Conservation (phyloP, 2,329 filamentous ascomycete species). For the Macrophomina pseudophaseolina region DNA sequence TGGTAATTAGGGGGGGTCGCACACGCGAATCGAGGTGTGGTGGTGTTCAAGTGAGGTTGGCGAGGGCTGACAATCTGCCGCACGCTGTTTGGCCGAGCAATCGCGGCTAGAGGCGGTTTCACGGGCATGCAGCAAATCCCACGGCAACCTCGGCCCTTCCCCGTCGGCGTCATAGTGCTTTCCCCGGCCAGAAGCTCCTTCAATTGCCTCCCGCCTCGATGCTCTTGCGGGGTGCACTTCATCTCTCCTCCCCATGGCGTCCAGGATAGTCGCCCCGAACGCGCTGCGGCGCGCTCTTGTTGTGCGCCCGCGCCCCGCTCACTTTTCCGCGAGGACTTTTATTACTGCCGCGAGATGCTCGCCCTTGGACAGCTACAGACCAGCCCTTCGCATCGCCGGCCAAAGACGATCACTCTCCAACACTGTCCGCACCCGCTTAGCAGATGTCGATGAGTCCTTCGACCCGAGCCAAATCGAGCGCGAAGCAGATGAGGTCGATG, state of each 20-base stretch:
- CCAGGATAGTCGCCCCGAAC: conserved; percentile 22
- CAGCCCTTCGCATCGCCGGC: conserved; percentile 43
- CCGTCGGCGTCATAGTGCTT: conserved; percentile 24
- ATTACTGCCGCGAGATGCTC: not conserved
- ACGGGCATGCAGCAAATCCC: not conserved
- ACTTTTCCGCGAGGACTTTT: conserved; percentile 1
- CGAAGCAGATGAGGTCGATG: conserved; percentile 91
- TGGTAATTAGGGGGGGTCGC: not conserved
- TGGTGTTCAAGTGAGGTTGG: conserved; percentile 7
- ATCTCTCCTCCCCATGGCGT: conserved; percentile 21
- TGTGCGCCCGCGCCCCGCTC: not conserved
- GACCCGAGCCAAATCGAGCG: conserved; percentile 69
- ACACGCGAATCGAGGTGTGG: not conserved
- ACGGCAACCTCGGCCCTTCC: conserved; percentile 24
- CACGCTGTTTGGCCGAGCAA: conserved; percentile 15
- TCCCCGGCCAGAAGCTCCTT: not conserved
- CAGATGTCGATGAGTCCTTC: conserved; percentile 48
- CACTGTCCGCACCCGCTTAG: conserved; percentile 38
- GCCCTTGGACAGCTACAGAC: conserved; percentile 31
- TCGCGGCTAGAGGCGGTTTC: conserved; percentile 11
- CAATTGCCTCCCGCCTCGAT: conserved; percentile 22
- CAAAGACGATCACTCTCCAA: conserved; percentile 44
- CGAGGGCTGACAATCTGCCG: conserved; percentile 20
- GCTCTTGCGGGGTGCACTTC: conserved; percentile 10
- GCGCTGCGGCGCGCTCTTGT: conserved; percentile 20